phyloP scores from a whole-genome alignment of 257 asterid genomes.

The Forsythia viridissima region DNA sequence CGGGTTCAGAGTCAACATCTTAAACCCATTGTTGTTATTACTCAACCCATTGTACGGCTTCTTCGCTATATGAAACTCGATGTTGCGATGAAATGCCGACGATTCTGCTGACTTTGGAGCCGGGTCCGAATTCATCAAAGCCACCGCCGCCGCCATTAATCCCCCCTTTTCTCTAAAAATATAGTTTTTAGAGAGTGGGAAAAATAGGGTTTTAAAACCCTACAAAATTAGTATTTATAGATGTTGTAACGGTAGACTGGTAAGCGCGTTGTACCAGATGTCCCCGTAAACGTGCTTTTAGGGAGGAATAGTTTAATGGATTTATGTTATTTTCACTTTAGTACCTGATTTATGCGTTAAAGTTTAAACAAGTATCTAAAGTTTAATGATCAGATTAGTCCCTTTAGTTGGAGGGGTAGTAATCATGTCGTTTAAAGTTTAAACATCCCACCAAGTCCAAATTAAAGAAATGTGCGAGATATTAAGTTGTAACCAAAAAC shows the following conservation, averaged over 20 bases:
- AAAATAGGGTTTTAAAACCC: neutral
- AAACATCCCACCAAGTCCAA: too few species aligned
- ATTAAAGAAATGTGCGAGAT: too few species aligned
- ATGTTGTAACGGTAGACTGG: neutral
- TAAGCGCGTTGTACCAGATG: neutral
- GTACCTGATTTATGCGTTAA: too few species aligned
- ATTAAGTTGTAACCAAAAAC: too few species aligned
- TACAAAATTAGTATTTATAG: too few species aligned
- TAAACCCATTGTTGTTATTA: conserved; percentile 58
- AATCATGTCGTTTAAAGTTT: too few species aligned
- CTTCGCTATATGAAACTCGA: conserved; percentile 69
- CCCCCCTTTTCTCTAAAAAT: neutral
- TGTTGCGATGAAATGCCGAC: conserved; percentile 53
- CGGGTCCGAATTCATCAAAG: conserved; percentile 24
- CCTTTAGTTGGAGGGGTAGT: too few species aligned
- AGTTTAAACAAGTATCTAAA: too few species aligned
- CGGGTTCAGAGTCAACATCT: conserved; percentile 77
- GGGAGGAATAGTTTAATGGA: too few species aligned
- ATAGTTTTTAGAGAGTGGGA: neutral
- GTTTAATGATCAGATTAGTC: too few species aligned
- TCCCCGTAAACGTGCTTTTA: too few species aligned
- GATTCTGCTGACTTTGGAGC: conserved; percentile 27
- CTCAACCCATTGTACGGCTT: conserved; percentile 66
- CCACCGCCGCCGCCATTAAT: conserved; percentile 24
- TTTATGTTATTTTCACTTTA: too few species aligned